Base-by-base conservation (phyloP, 768 basidiomycete species). In the Boletus fagicola region DNA sequence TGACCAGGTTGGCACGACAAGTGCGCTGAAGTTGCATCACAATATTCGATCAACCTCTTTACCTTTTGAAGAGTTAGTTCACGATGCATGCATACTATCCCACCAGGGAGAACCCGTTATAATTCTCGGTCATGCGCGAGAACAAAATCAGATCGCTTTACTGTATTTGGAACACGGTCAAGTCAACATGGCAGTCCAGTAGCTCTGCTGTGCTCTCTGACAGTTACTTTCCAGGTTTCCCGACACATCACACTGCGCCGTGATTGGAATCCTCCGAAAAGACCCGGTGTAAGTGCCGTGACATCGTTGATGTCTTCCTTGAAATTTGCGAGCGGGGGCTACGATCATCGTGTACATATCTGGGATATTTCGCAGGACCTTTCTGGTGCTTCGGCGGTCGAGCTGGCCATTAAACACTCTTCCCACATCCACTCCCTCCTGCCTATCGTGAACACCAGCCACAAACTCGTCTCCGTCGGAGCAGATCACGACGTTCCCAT, bases 251-350 rank as follows among this genome's bases (percentile, higher is more conserved):
- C 51, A 45, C 64, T 70, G 36, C 53, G 48, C 38, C 65, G 74
- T 43, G 69, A 73, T n/a, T 68, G 70, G 72, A 71, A 66, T 57
- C 56, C 48, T n/a, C 42, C n/a, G 15, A 80, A 72, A 60, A 78
- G 71, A 58, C 62, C 68, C 15, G 81, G 80, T 4, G 72, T 76
- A 28, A 80, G 78, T 50, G 75, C 77, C 18, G 60, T 81, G 12
- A 65, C 76, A n/a, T 40, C 76, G 15, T 67, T 81, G 70, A 65
- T 71, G 63, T 76, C 75, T 35, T 73, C 76, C 13, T 62, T 68
- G 38, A 67, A 71, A 66, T 82, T 83, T 64, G 79, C 73, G 4
- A 82, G 74, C 10, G 82, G 80, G 26, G 80, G 81, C 6, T 74
- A 79, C 47, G 80, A 82, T 64, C 80, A 80, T 53, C 53, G 61